Base-by-base conservation (phyloP, 257 asterid genomes). In the Rauvolfia tetraphylla region DNA sequence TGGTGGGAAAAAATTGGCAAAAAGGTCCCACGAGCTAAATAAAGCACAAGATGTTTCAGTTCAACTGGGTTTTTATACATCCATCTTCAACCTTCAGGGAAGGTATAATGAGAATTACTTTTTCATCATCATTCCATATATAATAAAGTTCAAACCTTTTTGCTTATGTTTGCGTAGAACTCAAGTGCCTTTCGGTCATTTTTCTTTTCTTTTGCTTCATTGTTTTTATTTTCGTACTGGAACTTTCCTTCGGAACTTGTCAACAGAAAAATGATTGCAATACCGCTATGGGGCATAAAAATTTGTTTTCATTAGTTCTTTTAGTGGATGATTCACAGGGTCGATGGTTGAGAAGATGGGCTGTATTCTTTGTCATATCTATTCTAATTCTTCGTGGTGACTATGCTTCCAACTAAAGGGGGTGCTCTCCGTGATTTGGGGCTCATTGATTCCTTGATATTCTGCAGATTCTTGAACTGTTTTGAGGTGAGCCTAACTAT, bases 401-500 rank as follows among this genome's bases (percentile, higher is more conserved):
- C 85, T 87, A 87, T 88, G 90, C 88, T 82, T 78, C 80, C 86
- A 78, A 78, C 79, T 81, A 85, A 78, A 76, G 86, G 84, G 84
- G 85, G 82, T 84, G 86, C 84, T 84, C 85, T 84, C 79, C 85
- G 85, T 83, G 90, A 86, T 89, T 82, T 85, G 80, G 83, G 87
- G 44, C 84, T 90, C 87, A 69, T 84, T 90, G 85, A 88, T 88
- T 90, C 90, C 81, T 86, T 73, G 75, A 76, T 81, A 74, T 74
- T 83, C 87, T 85, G 88, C 92, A 80, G 89, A 85, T 82, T 90
- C 88, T 88, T 79, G 82, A 36, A 83, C 87, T 86, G 71, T 84
- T 83, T n/a, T 83, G 77, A 92, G 93, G 92, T 88, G 78, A 75
- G 73, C 67, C 71, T 85, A 77, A 83, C 38, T 22, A 14, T 41